These are phyloP conservation scores for Polyplosphaeria fusca DNA, from an alignment of 495 filamentous ascomycete genomes.

Conservation along the genomic window DNA sequence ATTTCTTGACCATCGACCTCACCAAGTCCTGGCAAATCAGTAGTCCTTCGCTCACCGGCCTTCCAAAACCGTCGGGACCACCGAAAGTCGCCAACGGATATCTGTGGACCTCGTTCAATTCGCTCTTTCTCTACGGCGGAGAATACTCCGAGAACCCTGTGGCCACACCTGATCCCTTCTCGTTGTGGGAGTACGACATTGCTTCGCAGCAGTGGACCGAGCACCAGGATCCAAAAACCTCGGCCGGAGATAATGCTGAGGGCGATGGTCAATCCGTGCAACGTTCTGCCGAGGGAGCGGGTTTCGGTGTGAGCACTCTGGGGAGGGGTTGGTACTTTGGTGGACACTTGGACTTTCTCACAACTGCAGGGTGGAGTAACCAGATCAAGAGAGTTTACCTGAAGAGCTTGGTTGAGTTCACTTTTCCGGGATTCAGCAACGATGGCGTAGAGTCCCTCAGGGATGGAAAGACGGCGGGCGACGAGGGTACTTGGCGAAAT, in stretches of 20 bases:
- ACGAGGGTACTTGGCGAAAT: slow-evolving; percentile 61
- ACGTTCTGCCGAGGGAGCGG: slow-evolving; percentile 67
- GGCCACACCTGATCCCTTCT: slow-evolving; percentile 50
- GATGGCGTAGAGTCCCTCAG: slow-evolving; percentile 52
- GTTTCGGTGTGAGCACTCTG: slow-evolving; percentile 62
- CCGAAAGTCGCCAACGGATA: slow-evolving; percentile 67
- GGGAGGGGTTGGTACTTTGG: slow-evolving; percentile 74
- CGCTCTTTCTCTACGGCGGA: slow-evolving; percentile 69
- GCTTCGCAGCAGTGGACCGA: slow-evolving; percentile 57
- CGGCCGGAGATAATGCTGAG: slow-evolving; percentile 56
- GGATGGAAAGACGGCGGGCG: slow-evolving; percentile 49
- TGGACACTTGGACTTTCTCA: slow-evolving; percentile 65
- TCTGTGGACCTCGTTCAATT: slow-evolving; percentile 66
- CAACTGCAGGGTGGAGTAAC: slow-evolving; percentile 66
- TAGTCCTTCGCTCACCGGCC: slow-evolving; percentile 57
- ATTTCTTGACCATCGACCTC: slow-evolving; percentile 65
- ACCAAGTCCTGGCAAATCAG: slow-evolving; percentile 64
- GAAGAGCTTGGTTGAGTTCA: slow-evolving; percentile 71
- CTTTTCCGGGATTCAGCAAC: slow-evolving; percentile 63
- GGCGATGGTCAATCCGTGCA: slow-evolving; percentile 53
- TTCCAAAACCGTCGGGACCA: slow-evolving; percentile 63
- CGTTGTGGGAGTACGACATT: slow-evolving; percentile 68
- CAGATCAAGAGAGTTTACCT: slow-evolving; percentile 61
- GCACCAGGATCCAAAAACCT: slow-evolving; percentile 53
- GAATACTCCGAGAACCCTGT: slow-evolving; percentile 61